Evolutionary conservation across 306 rosid genomes (phyloP), one percentile per base, ranked within the genome.

Genomic region (Vigna angularis): DNA sequence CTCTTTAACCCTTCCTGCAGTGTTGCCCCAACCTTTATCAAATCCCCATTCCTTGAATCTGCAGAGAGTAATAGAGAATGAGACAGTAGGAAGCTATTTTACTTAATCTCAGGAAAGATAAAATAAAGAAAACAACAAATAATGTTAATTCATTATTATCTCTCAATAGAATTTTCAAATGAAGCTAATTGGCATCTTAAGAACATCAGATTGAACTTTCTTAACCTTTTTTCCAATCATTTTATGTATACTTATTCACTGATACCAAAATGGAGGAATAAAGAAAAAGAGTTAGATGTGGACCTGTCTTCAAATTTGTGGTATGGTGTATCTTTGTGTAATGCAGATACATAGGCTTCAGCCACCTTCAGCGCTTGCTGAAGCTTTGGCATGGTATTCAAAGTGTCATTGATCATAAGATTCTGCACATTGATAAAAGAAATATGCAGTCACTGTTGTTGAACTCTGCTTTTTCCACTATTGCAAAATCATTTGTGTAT

Each of bases 1-100:
- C 81, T 91, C 96, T 79, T 77, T 85, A 6, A 89, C 91, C 79
- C 97, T 90, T 73, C 84, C 89, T 75, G 97, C 97, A 32, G 85
- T 89, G 18, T 89, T 88, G 52, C 99, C 99, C 99, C 99, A 95
- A 2, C 99, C 99, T 83, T 81, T 93, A 72, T 93, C 96, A 76
- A 95, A 93, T 9, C 99, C 99, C 98, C 99, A 95, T 71, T 88
- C 91, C 56, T 79, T 93, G 9, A 93, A 77, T 88, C 99, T 95
- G 89, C 57, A 17, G 18, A 76, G 58, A 79, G 2, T 1, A 24
- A 20, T 15, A 45, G 17, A 84, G 26, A 28, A n/a, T n/a, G 36
- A 56, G 44, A 2, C 28, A 74, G 32, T 7, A 42, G 70, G 36
- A 49, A 61, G 49, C 24, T 20, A 57, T n/a, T 36, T 44, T 52